phyloP scores from a whole-genome alignment of 108 stramenopile genomes.

The Aurantiochytrium sp. region DNA sequence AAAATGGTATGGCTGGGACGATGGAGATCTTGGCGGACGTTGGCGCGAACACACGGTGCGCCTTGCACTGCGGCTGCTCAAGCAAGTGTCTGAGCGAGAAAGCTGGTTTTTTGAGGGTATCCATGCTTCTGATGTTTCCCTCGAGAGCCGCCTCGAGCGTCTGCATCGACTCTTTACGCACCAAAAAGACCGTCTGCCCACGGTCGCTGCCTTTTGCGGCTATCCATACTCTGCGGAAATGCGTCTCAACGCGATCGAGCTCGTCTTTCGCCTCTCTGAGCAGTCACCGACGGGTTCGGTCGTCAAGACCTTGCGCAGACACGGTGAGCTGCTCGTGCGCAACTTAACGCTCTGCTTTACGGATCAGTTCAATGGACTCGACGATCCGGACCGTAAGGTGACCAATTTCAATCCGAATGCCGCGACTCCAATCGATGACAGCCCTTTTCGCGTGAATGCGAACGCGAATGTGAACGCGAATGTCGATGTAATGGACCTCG shows the following conservation, averaged over 20 bases:
- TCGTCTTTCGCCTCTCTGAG: not conserved
- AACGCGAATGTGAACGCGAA: not conserved
- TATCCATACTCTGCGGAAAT: slow-evolving; percentile 8
- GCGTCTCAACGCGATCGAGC: not conserved
- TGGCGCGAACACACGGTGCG: not conserved
- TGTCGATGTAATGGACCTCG: not conserved
- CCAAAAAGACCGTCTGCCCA: not conserved
- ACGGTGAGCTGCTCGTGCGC: not conserved
- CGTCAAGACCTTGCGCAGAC: not conserved
- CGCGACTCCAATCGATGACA: not conserved
- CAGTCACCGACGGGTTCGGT: not conserved
- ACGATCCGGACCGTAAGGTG: not conserved
- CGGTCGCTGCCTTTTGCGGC: not conserved
- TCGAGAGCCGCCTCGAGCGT: slow-evolving; percentile 4
- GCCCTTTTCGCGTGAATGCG: not conserved
- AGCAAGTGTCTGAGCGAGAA: not conserved
- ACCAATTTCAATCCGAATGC: not conserved
- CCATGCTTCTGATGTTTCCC: not conserved
- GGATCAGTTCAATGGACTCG: not conserved
- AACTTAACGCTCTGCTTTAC: not conserved
- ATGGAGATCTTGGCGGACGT: not conserved
- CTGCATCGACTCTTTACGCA: slow-evolving; percentile 13
- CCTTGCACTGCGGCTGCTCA: not conserved
- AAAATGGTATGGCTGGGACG: not conserved
- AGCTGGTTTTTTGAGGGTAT: not conserved